Percentiles rank a stretch among this genome's conserved stretches.
These are phyloP conservation scores for Cordyceps cateniannulata DNA, from an alignment of 2,329 filamentous ascomycete species.

Conservation along the genomic window DNA sequence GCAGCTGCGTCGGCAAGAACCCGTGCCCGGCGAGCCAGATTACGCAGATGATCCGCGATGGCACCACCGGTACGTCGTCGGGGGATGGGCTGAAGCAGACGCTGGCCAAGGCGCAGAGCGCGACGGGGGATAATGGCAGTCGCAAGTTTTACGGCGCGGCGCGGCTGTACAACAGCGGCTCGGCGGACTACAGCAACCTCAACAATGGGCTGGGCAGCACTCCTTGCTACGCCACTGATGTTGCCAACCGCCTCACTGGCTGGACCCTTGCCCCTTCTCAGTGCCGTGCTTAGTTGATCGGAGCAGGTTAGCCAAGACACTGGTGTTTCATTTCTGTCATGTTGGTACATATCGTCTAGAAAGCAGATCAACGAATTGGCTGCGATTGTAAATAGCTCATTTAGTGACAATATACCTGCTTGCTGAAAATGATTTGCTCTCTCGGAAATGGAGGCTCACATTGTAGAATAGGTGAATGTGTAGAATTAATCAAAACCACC, in stretches of 20 bases:
- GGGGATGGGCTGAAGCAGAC: constrained; percentile 5
- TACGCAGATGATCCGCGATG: constrained; percentile 9
- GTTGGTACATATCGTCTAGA: background rate
- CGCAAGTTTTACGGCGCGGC: constrained; percentile 6
- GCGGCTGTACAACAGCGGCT: constrained; percentile 8
- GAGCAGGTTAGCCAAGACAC: background rate
- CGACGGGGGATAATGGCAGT: background rate
- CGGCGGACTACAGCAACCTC: constrained; percentile 6
- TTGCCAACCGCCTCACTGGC: constrained; percentile 8
- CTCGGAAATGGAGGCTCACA: background rate
- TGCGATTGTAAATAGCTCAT: background rate
- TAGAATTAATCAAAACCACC: too few species aligned
- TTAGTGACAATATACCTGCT: background rate
- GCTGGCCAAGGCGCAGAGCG: background rate
- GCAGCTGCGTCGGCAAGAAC: constrained; percentile 3
- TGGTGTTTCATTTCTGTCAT: background rate
- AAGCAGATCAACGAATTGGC: background rate
- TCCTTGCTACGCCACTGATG: constrained; percentile 6
- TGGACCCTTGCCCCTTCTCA: constrained; percentile 5
- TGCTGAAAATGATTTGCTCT: background rate
- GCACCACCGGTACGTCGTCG: background rate
- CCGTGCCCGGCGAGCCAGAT: constrained; percentile 7
- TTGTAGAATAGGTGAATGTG: too few species aligned
- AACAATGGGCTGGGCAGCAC: constrained; percentile 4
- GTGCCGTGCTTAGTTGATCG: background rate